Evolutionary conservation across 345 rosid species (phyloP).

Genomic region (Hirschfeldia incana): DNA sequence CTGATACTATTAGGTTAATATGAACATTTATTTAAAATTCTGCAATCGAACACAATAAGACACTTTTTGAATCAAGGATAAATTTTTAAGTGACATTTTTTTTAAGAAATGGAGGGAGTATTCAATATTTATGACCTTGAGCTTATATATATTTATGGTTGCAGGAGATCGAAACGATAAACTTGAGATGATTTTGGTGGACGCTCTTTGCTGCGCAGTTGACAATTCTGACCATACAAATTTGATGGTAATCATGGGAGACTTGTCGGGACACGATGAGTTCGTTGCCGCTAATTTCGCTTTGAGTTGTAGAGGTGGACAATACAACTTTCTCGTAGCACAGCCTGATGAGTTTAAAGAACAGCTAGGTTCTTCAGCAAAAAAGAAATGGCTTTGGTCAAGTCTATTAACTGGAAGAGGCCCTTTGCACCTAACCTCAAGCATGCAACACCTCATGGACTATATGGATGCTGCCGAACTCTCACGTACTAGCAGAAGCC

Average conservation of each 20-base stretch:
- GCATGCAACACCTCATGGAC: not conserved
- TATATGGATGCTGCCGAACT: not conserved
- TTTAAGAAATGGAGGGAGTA: no score
- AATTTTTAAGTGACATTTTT: no score
- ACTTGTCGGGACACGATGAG: not conserved
- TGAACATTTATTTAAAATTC: no score
- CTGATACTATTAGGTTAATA: no score
- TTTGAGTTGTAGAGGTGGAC: not conserved
- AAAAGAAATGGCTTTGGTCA: not conserved
- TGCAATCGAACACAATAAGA: no score
- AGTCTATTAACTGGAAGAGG: not conserved
- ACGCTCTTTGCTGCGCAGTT: not conserved
- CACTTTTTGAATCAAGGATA: no score
- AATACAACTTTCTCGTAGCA: not conserved
- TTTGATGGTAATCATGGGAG: not conserved
- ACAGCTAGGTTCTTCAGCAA: not conserved
- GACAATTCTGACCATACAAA: not conserved
- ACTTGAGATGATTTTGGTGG: not conserved
- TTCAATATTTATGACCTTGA: no score
- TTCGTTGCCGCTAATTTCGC: not conserved
- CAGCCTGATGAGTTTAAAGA: not conserved
- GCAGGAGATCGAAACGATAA: not conserved
- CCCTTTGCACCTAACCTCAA: not conserved
- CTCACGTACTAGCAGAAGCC: not conserved
- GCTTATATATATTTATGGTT: not conserved